Percentiles rank a stretch among this genome's conserved stretches.
phyloP scores from a whole-genome alignment of 2,329 filamentous ascomycete species.

The Shiraia bambusicola region DNA sequence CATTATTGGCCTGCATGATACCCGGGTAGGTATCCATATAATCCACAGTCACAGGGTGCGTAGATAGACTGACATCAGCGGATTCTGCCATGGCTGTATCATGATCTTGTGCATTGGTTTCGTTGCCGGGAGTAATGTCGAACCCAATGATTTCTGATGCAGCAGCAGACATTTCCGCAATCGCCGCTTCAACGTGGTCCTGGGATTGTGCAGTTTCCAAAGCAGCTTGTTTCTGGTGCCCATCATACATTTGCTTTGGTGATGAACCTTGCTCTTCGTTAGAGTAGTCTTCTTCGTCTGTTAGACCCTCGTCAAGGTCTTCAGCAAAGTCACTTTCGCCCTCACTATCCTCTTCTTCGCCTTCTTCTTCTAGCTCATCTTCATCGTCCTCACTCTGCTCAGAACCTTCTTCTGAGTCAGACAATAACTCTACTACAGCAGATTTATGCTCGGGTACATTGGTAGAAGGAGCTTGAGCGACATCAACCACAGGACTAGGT shows the following conservation, averaged over 20 bases:
- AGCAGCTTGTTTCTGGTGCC: too few species aligned
- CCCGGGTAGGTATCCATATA: not conserved
- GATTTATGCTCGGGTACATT: not conserved
- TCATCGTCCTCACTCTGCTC: conserved; percentile 7
- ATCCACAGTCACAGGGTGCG: conserved; percentile 6
- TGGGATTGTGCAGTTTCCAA: too few species aligned
- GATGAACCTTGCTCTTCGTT: too few species aligned
- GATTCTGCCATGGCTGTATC: too few species aligned
- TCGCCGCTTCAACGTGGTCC: conserved; percentile 5
- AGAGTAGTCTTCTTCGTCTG: too few species aligned
- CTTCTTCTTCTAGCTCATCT: not conserved
- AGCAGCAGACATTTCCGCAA: conserved; percentile 28
- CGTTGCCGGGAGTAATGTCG: too few species aligned
- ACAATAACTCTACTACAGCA: conserved; percentile 18
- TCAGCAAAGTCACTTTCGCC: too few species aligned
- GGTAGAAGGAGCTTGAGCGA: not conserved
- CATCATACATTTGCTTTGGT: not conserved
- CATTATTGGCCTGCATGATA: too few species aligned
- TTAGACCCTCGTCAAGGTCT: too few species aligned
- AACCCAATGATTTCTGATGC: conserved; percentile 3
- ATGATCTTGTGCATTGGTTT: too few species aligned
- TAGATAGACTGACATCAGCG: too few species aligned
- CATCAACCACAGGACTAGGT: not conserved
- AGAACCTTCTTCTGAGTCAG: conserved; percentile 9
- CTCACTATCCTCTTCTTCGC: not conserved